Evolutionary conservation across 129 eudicot species (phyloP).

Genomic region (Flaveria sonorensis): DNA sequence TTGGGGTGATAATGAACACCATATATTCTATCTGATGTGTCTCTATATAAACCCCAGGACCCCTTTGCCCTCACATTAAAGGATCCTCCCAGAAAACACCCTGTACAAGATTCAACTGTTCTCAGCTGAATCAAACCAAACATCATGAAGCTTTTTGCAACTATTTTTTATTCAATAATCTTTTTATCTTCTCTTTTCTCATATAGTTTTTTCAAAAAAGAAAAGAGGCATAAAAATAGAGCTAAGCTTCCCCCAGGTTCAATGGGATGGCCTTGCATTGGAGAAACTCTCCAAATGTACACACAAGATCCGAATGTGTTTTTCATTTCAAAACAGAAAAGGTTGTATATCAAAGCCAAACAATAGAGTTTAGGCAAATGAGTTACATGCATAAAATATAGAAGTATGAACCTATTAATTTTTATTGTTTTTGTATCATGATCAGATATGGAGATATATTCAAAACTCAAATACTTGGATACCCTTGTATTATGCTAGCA

Average conservation of each 20-base stretch:
- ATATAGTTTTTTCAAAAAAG: slow-evolving; percentile 41
- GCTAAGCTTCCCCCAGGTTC: slow-evolving; percentile 76
- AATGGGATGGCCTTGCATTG: slow-evolving; percentile 81
- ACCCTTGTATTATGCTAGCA: slow-evolving; percentile 83
- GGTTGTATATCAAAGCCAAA: slow-evolving; percentile 36
- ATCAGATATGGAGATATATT: slow-evolving; percentile 81
- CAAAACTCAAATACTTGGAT: slow-evolving; percentile 77
- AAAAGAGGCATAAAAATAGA: slow-evolving; percentile 36
- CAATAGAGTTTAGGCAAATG: not conserved
- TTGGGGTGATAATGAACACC: slow-evolving; percentile 21
- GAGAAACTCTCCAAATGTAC: slow-evolving; percentile 75
- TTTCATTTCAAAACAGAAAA: slow-evolving; percentile 64
- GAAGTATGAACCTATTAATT: not conserved
- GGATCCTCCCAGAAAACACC: slow-evolving; percentile 23
- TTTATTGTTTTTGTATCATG: not conserved
- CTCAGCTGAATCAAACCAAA: slow-evolving; percentile 14
- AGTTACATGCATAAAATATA: slow-evolving; percentile 6
- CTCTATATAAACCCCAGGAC: slow-evolving; percentile 50
- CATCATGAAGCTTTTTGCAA: slow-evolving; percentile 43
- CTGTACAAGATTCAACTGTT: slow-evolving; percentile 1
- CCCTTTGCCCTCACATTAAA: slow-evolving; percentile 24
- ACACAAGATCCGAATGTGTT: slow-evolving; percentile 67
- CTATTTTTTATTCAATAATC: slow-evolving; percentile 39
- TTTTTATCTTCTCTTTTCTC: slow-evolving; percentile 51
- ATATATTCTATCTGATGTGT: slow-evolving; percentile 10